Evolutionary conservation across 306 rosid genomes (phyloP).

Genomic region (Cicer judaicum): DNA sequence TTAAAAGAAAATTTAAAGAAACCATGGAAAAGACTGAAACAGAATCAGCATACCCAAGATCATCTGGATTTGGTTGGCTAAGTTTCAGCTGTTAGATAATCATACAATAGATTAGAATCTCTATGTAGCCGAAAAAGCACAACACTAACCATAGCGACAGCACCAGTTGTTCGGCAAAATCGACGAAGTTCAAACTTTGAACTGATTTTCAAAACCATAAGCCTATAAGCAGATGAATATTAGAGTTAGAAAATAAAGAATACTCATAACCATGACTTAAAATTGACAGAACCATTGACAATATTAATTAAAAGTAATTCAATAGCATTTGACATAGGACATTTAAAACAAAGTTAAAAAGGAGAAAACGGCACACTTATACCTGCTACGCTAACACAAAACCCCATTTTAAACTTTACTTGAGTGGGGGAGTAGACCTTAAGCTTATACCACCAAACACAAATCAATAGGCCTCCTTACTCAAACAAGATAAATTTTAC

Average conservation of each 20-base stretch:
- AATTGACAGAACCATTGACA: slow-evolving; percentile 4
- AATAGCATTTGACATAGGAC: slow-evolving; percentile 2
- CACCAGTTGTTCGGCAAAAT: slow-evolving; percentile 93
- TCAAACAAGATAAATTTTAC: slow-evolving; percentile 1
- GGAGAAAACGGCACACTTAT: slow-evolving; percentile 43
- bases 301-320: slow-evolving; percentile 8
- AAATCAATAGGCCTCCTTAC: slow-evolving; percentile 24
- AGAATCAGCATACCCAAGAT: slow-evolving; percentile 87
- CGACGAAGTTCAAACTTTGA: slow-evolving; percentile 93
- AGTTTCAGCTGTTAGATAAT: slow-evolving; percentile 76
- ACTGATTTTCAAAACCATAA: slow-evolving; percentile 89
- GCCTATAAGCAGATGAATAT: slow-evolving; percentile 63
- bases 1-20: not conserved
- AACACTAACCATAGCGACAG: slow-evolving; percentile 70
- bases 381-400: not conserved
- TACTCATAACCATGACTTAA: slow-evolving; percentile 13
- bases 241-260: slow-evolving; percentile 28
- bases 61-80: slow-evolving; percentile 89
- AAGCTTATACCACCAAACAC: not conserved
- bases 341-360: not conserved
- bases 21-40: slow-evolving; percentile 55
- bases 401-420: not conserved
- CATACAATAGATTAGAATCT: slow-evolving; percentile 40
- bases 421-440: not conserved
- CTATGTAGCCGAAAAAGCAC: slow-evolving; percentile 18